Percentiles rank a stretch among this genome's conserved stretches.
phyloP scores from a whole-genome alignment of 179 eudicot genomes.

The Spergularia azorica region DNA sequence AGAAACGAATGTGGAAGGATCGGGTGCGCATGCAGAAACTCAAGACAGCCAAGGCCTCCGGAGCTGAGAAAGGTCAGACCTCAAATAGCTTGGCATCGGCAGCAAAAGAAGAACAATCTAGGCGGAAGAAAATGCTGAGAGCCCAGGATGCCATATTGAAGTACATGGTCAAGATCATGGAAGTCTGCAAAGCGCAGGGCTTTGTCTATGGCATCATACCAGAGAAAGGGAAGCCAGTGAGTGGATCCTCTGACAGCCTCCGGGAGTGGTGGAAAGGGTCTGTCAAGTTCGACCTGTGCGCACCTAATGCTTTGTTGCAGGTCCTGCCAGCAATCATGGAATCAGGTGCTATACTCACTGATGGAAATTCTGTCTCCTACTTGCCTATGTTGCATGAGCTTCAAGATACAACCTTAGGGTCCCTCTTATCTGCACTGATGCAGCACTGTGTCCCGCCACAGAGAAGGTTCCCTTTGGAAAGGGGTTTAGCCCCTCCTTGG shows the following conservation, averaged over 20 bases:
- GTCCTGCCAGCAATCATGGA: slow-evolving; percentile 26
- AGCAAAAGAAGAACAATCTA: slow-evolving; percentile 37
- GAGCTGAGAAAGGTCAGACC: not conserved
- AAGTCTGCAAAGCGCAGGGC: slow-evolving; percentile 58
- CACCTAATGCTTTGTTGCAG: slow-evolving; percentile 30
- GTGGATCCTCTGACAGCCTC: slow-evolving; percentile 53
- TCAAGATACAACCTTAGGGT: slow-evolving; percentile 55
- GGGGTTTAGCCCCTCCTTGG: slow-evolving; percentile 61
- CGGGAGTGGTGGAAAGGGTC: slow-evolving; percentile 53
- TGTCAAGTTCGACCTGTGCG: slow-evolving; percentile 37
- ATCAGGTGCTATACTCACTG: not conserved
- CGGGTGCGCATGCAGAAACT: slow-evolving; percentile 46
- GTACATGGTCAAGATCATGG: slow-evolving; percentile 68
- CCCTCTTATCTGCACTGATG: slow-evolving; percentile 49
- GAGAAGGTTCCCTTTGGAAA: slow-evolving; percentile 50
- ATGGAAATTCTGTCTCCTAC: slow-evolving; percentile 29
- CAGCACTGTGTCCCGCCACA: slow-evolving; percentile 59
- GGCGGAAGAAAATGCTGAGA: slow-evolving; percentile 54
- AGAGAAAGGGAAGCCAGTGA: slow-evolving; percentile 54
- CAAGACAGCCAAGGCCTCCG: slow-evolving; percentile 20
- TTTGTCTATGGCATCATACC: slow-evolving; percentile 59
- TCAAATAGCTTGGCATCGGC: not conserved
- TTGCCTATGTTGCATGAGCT: slow-evolving; percentile 51
- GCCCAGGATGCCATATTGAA: slow-evolving; percentile 58
- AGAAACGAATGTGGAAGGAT: slow-evolving; percentile 63